Conservation (phyloP, 2,329 filamentous ascomycete species). For the Fusarium sp. region DNA sequence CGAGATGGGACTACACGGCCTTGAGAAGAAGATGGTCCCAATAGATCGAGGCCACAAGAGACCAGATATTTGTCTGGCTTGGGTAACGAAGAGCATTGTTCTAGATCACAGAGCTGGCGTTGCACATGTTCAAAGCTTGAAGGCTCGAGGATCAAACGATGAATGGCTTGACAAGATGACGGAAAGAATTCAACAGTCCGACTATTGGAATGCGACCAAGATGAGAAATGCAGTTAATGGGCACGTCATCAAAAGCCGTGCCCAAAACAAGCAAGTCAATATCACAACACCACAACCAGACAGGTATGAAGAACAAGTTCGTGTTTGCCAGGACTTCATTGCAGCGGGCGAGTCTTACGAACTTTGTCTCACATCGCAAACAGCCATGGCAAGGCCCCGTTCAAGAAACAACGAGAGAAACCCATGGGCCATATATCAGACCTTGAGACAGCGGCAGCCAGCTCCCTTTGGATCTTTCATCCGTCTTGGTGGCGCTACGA, state of each 20-base stretch:
- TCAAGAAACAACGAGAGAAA: slow-evolving; percentile 31
- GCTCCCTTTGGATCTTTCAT: slow-evolving; percentile 88
- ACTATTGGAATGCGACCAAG: slow-evolving; percentile 43
- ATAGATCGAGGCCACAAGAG: slow-evolving; percentile 50
- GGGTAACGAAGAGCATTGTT: slow-evolving; percentile 80
- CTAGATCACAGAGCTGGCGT: slow-evolving; percentile 73
- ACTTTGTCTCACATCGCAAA: slow-evolving; percentile 82
- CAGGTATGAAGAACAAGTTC: slow-evolving; percentile 73
- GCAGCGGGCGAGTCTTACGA: slow-evolving; percentile 85
- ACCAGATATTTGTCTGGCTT: slow-evolving; percentile 79
- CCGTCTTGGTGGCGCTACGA: slow-evolving; percentile 72
- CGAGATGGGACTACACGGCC: slow-evolving; percentile 72
- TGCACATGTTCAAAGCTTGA: slow-evolving; percentile 68
- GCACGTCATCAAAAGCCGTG: slow-evolving; percentile 20
- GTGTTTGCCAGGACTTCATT: slow-evolving; percentile 74
- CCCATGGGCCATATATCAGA: slow-evolving; percentile 77
- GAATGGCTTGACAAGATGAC: slow-evolving; percentile 46
- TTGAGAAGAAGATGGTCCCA: slow-evolving; percentile 44
- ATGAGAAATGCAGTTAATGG: slow-evolving; percentile 7
- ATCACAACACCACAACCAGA: slow-evolving; percentile 54
- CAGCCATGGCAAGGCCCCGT: slow-evolving; percentile 62
- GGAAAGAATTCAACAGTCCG: slow-evolving; percentile 45
- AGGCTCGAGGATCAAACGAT: slow-evolving; percentile 38
- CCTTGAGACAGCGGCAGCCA: slow-evolving; percentile 75
- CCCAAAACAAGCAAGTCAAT: slow-evolving; percentile 1